These are phyloP conservation scores for Penicillium crystallinum DNA, from an alignment of 495 filamentous ascomycete species.

Conservation along the genomic window DNA sequence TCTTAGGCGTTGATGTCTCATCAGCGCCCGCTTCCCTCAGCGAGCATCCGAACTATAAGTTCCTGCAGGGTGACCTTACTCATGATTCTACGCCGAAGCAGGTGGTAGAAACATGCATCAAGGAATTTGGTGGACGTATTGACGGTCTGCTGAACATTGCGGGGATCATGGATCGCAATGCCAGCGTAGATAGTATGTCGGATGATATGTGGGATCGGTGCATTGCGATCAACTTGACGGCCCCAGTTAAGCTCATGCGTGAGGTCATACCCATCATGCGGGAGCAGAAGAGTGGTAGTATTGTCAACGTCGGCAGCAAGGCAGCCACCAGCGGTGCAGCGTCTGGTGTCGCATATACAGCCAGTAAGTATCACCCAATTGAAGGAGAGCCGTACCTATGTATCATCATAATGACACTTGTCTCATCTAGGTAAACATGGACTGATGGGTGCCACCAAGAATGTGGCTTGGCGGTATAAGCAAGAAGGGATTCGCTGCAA, in stretches of 20 bases:
- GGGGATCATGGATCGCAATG: constrained; percentile 36
- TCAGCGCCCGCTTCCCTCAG: not conserved
- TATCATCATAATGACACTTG: not conserved
- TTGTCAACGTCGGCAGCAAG: constrained; percentile 38
- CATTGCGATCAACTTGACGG: not conserved
- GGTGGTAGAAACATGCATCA: not conserved
- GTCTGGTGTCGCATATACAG: constrained; percentile 38
- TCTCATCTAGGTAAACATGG: not conserved
- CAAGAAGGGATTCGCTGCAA: constrained; percentile 34
- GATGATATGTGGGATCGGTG: constrained; percentile 16
- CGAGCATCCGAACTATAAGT: not conserved
- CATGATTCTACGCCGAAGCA: not conserved
- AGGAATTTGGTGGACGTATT: constrained; percentile 10
- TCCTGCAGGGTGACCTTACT: not conserved
- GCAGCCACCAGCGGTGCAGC: constrained; percentile 33
- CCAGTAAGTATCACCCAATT: constrained; percentile 28
- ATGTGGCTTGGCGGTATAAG: constrained; percentile 39
- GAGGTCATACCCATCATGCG: not conserved
- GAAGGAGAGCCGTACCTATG: not conserved
- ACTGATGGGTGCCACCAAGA: constrained; percentile 38
- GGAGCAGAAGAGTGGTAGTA: constrained; percentile 13
- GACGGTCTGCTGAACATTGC: constrained; percentile 40
- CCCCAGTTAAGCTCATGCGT: not conserved
- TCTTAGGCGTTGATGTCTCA: not conserved
- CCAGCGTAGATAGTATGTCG: constrained; percentile 26